phyloP scores from a whole-genome alignment of 192 early-diverging fungal genomes.

The Spizellomyces sp. region DNA sequence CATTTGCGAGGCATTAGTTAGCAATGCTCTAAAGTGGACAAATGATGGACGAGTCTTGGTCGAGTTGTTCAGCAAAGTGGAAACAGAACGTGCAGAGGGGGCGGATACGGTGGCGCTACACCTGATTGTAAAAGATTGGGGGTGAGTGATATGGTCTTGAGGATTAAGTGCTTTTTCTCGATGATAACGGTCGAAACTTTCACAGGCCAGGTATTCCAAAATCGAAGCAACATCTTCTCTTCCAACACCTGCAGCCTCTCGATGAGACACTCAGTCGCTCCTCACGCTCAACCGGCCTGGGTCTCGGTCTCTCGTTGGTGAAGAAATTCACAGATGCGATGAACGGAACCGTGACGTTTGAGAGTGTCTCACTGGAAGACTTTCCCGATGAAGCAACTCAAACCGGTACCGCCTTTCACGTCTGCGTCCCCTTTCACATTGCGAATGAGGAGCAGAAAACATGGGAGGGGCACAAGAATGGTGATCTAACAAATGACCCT shows the following conservation, averaged over 20 bases:
- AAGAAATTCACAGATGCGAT: background rate
- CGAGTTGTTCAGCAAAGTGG: background rate
- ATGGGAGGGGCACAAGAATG: background rate
- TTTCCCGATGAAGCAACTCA: background rate
- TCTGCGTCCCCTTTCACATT: background rate
- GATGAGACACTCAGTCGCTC: background rate
- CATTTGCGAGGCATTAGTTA: background rate
- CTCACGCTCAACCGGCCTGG: background rate
- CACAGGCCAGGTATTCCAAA: background rate
- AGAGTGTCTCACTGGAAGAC: background rate
- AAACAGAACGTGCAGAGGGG: background rate
- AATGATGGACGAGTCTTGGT: background rate
- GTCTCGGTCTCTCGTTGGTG: background rate
- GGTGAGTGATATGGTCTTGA: background rate
- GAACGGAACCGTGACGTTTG: background rate
- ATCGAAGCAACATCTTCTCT: conserved; percentile 1
- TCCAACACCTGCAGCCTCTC: background rate
- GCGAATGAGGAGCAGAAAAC: background rate
- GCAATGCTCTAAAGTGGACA: conserved; percentile 1
- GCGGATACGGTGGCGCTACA: background rate
- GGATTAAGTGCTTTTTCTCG: too few relatives aligned
- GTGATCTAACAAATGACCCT: background rate
- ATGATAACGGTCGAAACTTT: too few relatives aligned
- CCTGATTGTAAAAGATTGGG: background rate
- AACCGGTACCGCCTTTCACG: background rate